phyloP scores from a whole-genome alignment of 1,284 basidiomycete species.

The Thelephora terrestris region DNA sequence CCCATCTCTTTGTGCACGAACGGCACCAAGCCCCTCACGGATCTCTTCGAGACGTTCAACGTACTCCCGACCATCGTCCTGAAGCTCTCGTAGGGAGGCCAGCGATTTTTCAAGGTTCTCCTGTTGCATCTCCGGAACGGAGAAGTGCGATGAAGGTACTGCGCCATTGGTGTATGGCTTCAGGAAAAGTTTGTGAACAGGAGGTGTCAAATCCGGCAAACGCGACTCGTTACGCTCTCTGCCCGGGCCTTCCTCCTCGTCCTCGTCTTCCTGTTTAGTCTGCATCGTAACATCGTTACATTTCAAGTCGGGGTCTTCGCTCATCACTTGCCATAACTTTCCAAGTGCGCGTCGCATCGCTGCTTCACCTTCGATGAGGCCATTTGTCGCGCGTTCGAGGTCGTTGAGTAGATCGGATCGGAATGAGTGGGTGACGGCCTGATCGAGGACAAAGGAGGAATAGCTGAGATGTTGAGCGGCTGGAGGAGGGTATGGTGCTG shows the following conservation, averaged over 20 bases:
- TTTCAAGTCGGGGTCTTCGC: conserved; percentile 42
- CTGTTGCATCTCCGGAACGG: conserved; percentile 50
- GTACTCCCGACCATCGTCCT: conserved; percentile 76
- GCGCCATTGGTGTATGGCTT: conserved; percentile 34
- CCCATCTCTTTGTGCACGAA: conserved; percentile 53
- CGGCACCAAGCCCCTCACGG: conserved; percentile 62
- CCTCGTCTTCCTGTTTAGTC: conserved; percentile 57
- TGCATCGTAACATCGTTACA: conserved; percentile 31
- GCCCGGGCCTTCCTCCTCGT: conserved; percentile 38
- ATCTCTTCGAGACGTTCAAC: conserved; percentile 72
- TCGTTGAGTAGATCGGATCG: conserved; percentile 67
- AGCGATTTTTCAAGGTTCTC: conserved; percentile 64
- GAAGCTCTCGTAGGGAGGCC: conserved; percentile 58
- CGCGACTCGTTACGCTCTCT: conserved; percentile 40
- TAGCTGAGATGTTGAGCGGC: conserved; percentile 57
- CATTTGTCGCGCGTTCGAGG: conserved; percentile 66
- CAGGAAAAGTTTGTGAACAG: conserved; percentile 58
- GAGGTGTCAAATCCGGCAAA: conserved; percentile 54
- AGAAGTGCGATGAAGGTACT: conserved; percentile 42
- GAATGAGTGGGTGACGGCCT: conserved; percentile 71
- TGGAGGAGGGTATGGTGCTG: conserved; percentile 60
- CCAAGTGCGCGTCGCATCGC: conserved; percentile 61
- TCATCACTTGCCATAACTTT: conserved; percentile 67
- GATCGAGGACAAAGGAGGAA: conserved; percentile 76
- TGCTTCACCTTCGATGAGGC: conserved; percentile 70